A percentile compares a stretch with the other conserved stretches of the same genome.
These are phyloP conservation scores for Leptographium galeiforme DNA, from an alignment of 2,329 filamentous ascomycete species.

Conservation along the genomic window DNA sequence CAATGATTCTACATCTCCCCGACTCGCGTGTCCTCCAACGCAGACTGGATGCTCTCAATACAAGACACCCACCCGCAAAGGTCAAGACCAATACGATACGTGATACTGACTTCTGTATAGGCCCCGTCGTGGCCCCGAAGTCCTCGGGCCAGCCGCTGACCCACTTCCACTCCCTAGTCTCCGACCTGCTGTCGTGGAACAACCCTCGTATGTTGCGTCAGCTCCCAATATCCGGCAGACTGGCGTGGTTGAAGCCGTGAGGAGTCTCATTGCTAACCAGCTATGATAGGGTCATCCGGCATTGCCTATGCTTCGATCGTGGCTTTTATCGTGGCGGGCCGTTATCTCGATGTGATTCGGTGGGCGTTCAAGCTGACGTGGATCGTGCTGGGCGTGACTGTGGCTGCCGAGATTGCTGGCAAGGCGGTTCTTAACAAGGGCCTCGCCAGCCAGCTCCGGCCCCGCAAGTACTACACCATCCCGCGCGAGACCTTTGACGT, in stretches of 20 bases:
- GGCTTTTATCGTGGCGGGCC: slow-evolving; percentile 45
- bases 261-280: background rate
- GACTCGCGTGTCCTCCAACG: no score
- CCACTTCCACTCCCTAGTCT: slow-evolving; percentile 60
- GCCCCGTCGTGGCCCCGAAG: background rate
- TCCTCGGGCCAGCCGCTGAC: slow-evolving; percentile 38
- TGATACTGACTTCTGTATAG: background rate
- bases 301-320: slow-evolving; percentile 50
- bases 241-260: background rate
- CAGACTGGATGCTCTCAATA: no score
- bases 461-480: slow-evolving; percentile 54
- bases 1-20: no score
- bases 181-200: slow-evolving; percentile 55
- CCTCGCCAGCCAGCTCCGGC: slow-evolving; percentile 51
- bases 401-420: slow-evolving; percentile 46
- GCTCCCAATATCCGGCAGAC: background rate
- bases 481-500: slow-evolving; percentile 48
- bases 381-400: slow-evolving; percentile 45
- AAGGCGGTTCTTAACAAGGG: slow-evolving; percentile 49
- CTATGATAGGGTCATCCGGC: slow-evolving; percentile 42
- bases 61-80: background rate
- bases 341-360: slow-evolving; percentile 54
- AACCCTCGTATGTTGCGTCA: slow-evolving; percentile 42
- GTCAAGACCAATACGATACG: background rate
- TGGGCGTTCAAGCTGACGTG: slow-evolving; percentile 53